phyloP scores from a whole-genome alignment of 805 yeast genomes.

The Cyberlindnera japonica region DNA sequence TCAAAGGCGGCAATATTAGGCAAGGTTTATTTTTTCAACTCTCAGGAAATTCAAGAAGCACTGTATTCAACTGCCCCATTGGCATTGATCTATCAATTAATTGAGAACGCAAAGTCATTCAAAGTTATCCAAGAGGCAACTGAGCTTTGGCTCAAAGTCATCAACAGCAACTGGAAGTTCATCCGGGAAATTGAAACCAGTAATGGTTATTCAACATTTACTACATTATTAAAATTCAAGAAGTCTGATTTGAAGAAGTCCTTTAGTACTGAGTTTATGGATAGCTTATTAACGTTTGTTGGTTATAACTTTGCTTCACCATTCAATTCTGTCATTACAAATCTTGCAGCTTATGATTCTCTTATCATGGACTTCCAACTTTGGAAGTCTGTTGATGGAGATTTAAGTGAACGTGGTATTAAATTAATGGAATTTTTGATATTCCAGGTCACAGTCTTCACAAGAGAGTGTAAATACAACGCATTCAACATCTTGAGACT shows the following conservation, averaged over 20 bases:
- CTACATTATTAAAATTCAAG: slow-evolving; percentile 49
- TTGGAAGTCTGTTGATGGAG: slow-evolving; percentile 38
- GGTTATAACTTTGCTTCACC: slow-evolving; percentile 56
- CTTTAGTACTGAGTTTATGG: slow-evolving; percentile 42
- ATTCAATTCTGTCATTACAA: slow-evolving; percentile 51
- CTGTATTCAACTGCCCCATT: slow-evolving; percentile 47
- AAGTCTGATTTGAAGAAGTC: slow-evolving; percentile 24
- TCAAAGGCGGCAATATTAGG: slow-evolving; percentile 11
- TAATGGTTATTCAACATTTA: slow-evolving; percentile 58
- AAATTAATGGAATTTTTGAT: slow-evolving; percentile 51
- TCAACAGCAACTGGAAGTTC: slow-evolving; percentile 48
- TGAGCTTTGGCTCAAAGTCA: slow-evolving; percentile 38
- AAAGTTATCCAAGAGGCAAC: slow-evolving; percentile 34
- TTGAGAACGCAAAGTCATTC: slow-evolving; percentile 41
- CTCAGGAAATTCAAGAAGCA: slow-evolving; percentile 14
- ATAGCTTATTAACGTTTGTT: slow-evolving; percentile 44
- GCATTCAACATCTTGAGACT: slow-evolving; percentile 51
- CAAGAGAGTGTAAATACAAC: slow-evolving; percentile 48
- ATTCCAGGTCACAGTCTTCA: slow-evolving; percentile 54
- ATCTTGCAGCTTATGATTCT: slow-evolving; percentile 52
- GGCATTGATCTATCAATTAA: slow-evolving; percentile 40
- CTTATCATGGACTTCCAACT: slow-evolving; percentile 62
- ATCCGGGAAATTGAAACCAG: slow-evolving; percentile 54
- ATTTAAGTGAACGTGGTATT: slow-evolving; percentile 24
- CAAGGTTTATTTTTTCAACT: slow-evolving; percentile 5